Base-by-base conservation (phyloP, 352 stramenopile species). In the Globisporangium parvum region DNA sequence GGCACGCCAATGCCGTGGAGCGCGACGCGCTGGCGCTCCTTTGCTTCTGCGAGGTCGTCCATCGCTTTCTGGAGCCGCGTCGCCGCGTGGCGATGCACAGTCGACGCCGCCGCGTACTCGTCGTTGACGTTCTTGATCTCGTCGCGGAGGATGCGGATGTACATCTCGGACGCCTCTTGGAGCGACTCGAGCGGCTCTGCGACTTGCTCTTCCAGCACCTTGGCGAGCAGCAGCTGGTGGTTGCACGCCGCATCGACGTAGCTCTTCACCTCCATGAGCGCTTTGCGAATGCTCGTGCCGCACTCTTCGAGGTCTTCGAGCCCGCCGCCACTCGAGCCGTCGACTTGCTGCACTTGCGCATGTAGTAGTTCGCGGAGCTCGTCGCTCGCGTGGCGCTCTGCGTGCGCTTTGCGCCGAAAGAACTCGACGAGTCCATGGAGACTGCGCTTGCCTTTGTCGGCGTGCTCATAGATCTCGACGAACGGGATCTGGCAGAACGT, bases 401-500 rank as follows among this genome's bases (percentile, higher is more conserved):
- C 74, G 47, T 77, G 65, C 47, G 77, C 82, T 60, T 86, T 87
- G 56, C 72, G 69, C 14, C 70, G 71, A 64, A 91, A 86, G 59
- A 94, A 92, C 17, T 65, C 71, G 55, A 89, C 77, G 12, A 94
- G 70, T 4, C 69, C 63, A 49, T 86, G 70, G 47, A 94, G 70
- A 66, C 76, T 88, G 59, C 69, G 74, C 66, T 90, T 88, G 62
- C 84, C 81, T 48, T 76, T 77, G 55, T 91, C 81, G 15, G 84
- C 79, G 59, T 91, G 80, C 55, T 81, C 75, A 57, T 91, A 88
- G 67, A 94, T 94, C 54, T 79, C 63, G 28, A 57, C 59, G 49
- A 92, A 88, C 33, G 84, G 81, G 55, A 94, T 78, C 66, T 94
- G 84, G 60, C 84, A 94, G 70, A 94, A 94, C 55, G 84, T 94